These are phyloP conservation scores for Colletotrichum camelliae DNA, from an alignment of 2,329 filamentous ascomycete species.

Conservation along the genomic window DNA sequence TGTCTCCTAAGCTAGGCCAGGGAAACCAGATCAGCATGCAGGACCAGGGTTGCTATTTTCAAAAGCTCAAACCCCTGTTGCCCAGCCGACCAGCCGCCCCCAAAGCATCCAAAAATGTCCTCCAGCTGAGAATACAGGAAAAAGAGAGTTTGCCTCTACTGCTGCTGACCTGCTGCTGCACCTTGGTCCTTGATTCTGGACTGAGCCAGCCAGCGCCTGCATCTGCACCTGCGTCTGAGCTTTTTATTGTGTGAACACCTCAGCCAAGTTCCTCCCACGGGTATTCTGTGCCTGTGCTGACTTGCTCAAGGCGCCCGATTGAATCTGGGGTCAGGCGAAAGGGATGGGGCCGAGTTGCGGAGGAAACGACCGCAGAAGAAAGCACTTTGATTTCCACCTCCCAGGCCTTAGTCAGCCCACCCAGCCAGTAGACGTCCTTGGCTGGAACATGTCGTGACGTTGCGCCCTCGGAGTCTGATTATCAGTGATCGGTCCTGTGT, in stretches of 20 bases:
- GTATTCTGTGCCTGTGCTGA: neutral
- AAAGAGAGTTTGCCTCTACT: slow-evolving; percentile 14
- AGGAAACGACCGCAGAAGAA: neutral
- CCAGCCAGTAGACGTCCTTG: neutral
- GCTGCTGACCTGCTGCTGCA: neutral
- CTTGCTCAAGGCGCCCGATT: neutral
- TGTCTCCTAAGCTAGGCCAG: slow-evolving; percentile 3
- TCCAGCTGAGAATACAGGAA: neutral
- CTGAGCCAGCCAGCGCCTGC: neutral
- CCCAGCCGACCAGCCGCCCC: slow-evolving; percentile 14
- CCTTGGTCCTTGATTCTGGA: neutral
- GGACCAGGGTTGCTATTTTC: slow-evolving; percentile 19
- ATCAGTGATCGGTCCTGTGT: neutral
- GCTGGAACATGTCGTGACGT: neutral
- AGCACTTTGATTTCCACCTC: neutral
- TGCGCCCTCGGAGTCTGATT: neutral
- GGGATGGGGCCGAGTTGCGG: neutral
- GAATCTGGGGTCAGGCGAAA: neutral
- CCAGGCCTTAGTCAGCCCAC: neutral
- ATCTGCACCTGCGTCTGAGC: neutral
- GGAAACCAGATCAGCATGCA: slow-evolving; percentile 18
- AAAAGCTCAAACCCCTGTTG: slow-evolving; percentile 15
- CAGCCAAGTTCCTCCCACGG: neutral
- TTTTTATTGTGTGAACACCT: neutral
- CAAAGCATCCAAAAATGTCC: neutral